Evolutionary conservation across 495 filamentous ascomycete genomes (phyloP).

Genomic region (Bacidia gigantensis): DNA sequence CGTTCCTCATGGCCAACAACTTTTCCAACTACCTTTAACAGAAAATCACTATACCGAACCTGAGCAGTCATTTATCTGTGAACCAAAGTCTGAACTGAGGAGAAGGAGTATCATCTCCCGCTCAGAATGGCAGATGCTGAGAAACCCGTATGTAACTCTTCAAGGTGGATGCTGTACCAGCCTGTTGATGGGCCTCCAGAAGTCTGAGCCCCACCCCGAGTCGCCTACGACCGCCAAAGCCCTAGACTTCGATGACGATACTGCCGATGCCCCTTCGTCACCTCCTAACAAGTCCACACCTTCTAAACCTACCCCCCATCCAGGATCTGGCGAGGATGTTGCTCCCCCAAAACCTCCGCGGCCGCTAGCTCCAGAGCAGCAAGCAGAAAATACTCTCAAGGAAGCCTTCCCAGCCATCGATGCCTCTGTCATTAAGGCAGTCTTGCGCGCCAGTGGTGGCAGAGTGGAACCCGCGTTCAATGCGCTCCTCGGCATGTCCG

Average conservation of each 20-base stretch:
- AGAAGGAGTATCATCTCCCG: neutral
- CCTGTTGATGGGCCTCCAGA: conserved; percentile 10
- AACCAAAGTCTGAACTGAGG: too few relatives aligned
- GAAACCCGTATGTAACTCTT: conserved; percentile 12
- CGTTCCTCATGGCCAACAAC: too few relatives aligned
- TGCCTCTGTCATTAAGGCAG: conserved; percentile 66
- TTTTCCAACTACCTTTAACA: too few relatives aligned
- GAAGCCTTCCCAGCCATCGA: conserved; percentile 91
- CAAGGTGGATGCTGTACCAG: neutral
- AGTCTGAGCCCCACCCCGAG: conserved; percentile 36
- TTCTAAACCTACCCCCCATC: conserved; percentile 22
- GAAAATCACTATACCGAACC: too few relatives aligned
- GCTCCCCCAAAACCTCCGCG: conserved; percentile 81
- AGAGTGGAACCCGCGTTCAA: conserved; percentile 91
- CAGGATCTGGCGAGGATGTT: conserved; percentile 31
- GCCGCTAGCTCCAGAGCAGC: conserved; percentile 63
- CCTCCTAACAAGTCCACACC: conserved; percentile 26
- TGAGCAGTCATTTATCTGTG: too few relatives aligned
- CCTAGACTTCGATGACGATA: conserved; percentile 78
- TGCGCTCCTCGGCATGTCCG: conserved; percentile 78
- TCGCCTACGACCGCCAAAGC: conserved; percentile 75
- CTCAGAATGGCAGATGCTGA: conserved; percentile 17
- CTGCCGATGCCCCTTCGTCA: conserved; percentile 45
- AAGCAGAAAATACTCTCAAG: conserved; percentile 76
- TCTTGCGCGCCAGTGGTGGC: conserved; percentile 72